These are phyloP conservation scores for Rhamnella rubrinervis DNA, from an alignment of 331 rosid genomes.

Conservation along the genomic window DNA sequence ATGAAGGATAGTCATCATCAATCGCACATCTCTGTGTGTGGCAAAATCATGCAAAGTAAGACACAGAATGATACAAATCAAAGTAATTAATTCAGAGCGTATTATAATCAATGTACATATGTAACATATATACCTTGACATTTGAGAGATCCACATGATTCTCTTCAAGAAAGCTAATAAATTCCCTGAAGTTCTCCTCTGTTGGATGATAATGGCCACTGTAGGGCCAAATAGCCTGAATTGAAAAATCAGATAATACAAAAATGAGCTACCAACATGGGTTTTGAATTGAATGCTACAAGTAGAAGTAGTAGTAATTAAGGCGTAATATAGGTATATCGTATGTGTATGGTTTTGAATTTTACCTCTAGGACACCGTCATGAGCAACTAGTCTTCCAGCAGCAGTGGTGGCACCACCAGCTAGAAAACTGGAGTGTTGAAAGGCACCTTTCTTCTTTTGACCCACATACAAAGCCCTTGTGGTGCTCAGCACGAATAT, in stretches of 20 bases:
- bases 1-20: constrained; percentile 71
- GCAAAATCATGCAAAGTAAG: background rate
- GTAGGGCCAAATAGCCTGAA: constrained; percentile 98
- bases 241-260: background rate
- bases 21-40: constrained; percentile 62
- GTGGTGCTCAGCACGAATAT: constrained; percentile 93
- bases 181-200: constrained; percentile 86
- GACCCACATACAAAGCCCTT: constrained; percentile 76
- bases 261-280: too few relatives aligned
- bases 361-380: constrained; percentile 73
- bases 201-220: constrained; percentile 98
- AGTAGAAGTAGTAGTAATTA: too few relatives aligned
- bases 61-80: background rate
- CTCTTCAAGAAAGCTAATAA: constrained; percentile 71
- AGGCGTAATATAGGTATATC: background rate
- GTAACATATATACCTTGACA: constrained; percentile 55
- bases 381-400: constrained; percentile 82
- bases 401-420: constrained; percentile 94
- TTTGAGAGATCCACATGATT: constrained; percentile 74
- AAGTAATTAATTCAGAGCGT: background rate
- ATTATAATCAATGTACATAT: too few relatives aligned
- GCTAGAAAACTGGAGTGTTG: constrained; percentile 93
- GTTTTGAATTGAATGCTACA: too few relatives aligned
- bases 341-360: too few relatives aligned
- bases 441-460: constrained; percentile 76